Percentiles rank a stretch among this genome's conserved stretches.
These are phyloP conservation scores for Apiospora phragmitis DNA, from an alignment of 2,329 filamentous ascomycete species.

Conservation along the genomic window DNA sequence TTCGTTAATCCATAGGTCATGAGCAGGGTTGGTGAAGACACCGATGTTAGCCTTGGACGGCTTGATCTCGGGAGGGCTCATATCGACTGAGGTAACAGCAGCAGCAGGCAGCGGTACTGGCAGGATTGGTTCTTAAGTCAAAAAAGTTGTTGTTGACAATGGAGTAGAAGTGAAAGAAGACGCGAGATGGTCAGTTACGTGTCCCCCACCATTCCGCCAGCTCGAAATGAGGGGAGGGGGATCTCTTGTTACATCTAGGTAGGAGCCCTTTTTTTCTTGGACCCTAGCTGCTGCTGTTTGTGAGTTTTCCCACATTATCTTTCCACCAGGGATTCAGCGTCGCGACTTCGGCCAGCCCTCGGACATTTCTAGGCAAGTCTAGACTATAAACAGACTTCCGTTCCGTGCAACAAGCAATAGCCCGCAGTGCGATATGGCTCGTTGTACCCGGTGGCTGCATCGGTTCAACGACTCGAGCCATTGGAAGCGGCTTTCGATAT, in stretches of 20 bases:
- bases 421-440: not conserved
- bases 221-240: constrained; percentile 8
- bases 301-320: constrained; percentile 9
- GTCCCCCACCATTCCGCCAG: not conserved
- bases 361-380: constrained; percentile 1
- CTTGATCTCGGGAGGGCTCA: constrained; percentile 24
- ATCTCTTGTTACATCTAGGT: constrained; percentile 6
- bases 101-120: not conserved
- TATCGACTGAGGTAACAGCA: not conserved
- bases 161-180: not conserved
- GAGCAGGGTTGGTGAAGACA: constrained; percentile 90
- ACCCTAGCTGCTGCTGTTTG: constrained; percentile 1
- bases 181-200: not conserved
- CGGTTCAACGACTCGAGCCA: not conserved
- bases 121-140: not conserved
- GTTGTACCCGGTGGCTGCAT: not conserved
- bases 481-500: constrained; percentile 1
- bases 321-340: not conserved
- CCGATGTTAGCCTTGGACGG: constrained; percentile 84
- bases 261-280: not conserved
- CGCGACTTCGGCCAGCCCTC: constrained; percentile 10
- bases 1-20: constrained; percentile 86
- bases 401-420: not conserved
- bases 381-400: not conserved
- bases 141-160: not conserved